Evolutionary conservation across 2,329 filamentous ascomycete species (phyloP).

Genomic region (Xylariales sp.): DNA sequence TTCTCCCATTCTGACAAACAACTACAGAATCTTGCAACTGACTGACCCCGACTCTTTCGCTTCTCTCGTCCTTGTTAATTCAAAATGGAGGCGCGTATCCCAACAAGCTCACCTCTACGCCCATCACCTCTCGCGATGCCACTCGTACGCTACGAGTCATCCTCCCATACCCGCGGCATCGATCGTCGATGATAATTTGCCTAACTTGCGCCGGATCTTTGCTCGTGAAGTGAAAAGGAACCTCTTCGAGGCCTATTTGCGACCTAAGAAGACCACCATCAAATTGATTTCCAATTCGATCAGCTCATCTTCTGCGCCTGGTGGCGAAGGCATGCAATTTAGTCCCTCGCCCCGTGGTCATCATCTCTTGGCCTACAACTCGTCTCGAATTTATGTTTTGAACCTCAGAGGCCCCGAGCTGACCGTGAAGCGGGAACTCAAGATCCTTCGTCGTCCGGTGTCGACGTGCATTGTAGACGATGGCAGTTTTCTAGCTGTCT

Average conservation of each 20-base stretch:
- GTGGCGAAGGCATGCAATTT: constrained; percentile 88
- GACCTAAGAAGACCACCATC: constrained; percentile 76
- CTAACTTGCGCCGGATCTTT: constrained; percentile 73
- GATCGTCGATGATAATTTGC: constrained; percentile 63
- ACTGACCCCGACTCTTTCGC: constrained; percentile 73
- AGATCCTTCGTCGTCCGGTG: constrained; percentile 79
- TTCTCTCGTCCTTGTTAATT: constrained; percentile 72
- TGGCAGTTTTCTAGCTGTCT: constrained; percentile 78
- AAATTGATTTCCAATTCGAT: constrained; percentile 86
- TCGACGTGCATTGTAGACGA: constrained; percentile 84
- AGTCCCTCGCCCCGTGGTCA: constrained; percentile 80
- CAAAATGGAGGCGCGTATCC: constrained; percentile 73
- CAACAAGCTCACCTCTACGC: constrained; percentile 73
- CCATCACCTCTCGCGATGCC: constrained; percentile 70
- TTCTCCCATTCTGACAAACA: constrained; percentile 26
- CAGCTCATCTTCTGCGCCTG: constrained; percentile 84
- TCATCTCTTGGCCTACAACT: constrained; percentile 83
- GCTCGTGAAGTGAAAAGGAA: constrained; percentile 78
- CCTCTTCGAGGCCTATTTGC: constrained; percentile 79
- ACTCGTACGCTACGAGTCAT: constrained; percentile 67
- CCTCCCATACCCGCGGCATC: constrained; percentile 50
- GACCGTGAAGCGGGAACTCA: constrained; percentile 79
- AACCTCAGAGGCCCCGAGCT: constrained; percentile 71
- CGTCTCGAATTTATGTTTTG: constrained; percentile 83
- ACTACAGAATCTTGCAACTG: constrained; percentile 67